Evolutionary conservation across 495 filamentous ascomycete genomes (phyloP), one percentile per base, ranked within the genome.

Genomic region (Tuber calosporum): DNA sequence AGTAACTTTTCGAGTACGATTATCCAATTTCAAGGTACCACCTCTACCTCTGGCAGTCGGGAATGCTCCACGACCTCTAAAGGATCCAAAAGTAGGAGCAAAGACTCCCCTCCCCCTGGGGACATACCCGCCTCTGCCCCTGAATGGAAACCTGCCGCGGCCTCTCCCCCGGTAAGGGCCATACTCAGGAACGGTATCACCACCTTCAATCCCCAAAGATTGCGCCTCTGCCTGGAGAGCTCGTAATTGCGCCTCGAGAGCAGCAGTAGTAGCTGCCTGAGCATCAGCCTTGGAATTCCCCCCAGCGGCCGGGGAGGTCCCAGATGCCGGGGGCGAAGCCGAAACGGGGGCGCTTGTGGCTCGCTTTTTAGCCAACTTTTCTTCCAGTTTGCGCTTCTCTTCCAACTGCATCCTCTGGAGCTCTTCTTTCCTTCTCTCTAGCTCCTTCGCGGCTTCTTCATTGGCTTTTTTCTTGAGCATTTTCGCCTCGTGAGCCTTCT

Each of bases 221-320:
- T 90, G 87, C 0, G 95, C 95, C 82, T 98, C 94, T 13, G 90
- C 91, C 82, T 97, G 90, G 34, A 99, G 84, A 11, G 87, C 88
- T 2, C 92, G 92, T 26, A 99, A 82, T 80, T 97, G 91, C 1
- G 91, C 92, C 69, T 90, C 88, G 37, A 97, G 84, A 13, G 89
- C 86, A 40, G 88, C 87, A 1, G 89, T 92, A 73, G 88, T 86
- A 75, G 82, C 74, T 2, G 90, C 91, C 69, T 89, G n/a, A 15
- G 53, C 53, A 62, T 62, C 87, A 30, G 96, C 84, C 11, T 89
- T 85, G 40, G 87, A 87, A 4, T 87, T 90, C 73, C 88, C 53
- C n/a, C 26, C 53, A 30, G 53, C n/a, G 1, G 53, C 53, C 53
- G 53, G 53, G 53, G 53, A 62, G n/a, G 53, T 77, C 45, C 40